These are phyloP conservation scores for Limonium bicolor DNA, from an alignment of 148 eudicot genomes.

Conservation along the genomic window DNA sequence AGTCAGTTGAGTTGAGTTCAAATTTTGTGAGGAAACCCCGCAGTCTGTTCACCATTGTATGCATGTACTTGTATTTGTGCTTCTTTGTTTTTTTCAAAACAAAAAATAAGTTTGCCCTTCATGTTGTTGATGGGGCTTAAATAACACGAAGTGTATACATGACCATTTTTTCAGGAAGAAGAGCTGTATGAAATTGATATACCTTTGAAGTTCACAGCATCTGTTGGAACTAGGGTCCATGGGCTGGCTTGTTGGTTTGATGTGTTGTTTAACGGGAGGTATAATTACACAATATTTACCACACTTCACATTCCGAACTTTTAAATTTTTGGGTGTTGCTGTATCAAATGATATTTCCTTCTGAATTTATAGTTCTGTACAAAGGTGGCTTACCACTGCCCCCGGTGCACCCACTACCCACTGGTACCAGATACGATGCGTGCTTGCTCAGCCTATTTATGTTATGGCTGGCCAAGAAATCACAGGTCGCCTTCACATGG, in stretches of 20 bases:
- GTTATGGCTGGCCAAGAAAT: constrained; percentile 98
- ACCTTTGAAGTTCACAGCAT: constrained; percentile 60
- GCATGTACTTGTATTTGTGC: too few relatives aligned
- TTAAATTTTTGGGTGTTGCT: constrained; percentile 3
- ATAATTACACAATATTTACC: constrained; percentile 7
- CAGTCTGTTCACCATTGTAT: too few relatives aligned
- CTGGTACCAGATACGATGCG: constrained; percentile 97
- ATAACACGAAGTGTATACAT: too few relatives aligned
- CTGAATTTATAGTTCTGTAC: constrained; percentile 92
- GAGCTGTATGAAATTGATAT: constrained; percentile 82
- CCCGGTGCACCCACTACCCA: constrained; percentile 99
- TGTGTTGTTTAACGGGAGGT: constrained; percentile 96
- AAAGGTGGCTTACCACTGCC: constrained; percentile 95
- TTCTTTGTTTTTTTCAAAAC: too few relatives aligned
- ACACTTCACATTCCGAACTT: too few relatives aligned
- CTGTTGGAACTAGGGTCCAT: constrained; percentile 86
- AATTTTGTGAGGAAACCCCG: too few relatives aligned
- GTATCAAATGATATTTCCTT: neutral
- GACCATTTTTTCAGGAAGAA: constrained; percentile 61
- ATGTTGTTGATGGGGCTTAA: too few relatives aligned
- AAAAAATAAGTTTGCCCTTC: too few relatives aligned
- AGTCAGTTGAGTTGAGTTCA: too few relatives aligned
- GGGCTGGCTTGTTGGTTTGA: constrained; percentile 99
- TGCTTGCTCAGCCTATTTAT: constrained; percentile 85
- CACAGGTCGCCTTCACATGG: constrained; percentile 76